Conservation (phyloP, 257 asterid genomes). For the Scutellaria galericulata region DNA sequence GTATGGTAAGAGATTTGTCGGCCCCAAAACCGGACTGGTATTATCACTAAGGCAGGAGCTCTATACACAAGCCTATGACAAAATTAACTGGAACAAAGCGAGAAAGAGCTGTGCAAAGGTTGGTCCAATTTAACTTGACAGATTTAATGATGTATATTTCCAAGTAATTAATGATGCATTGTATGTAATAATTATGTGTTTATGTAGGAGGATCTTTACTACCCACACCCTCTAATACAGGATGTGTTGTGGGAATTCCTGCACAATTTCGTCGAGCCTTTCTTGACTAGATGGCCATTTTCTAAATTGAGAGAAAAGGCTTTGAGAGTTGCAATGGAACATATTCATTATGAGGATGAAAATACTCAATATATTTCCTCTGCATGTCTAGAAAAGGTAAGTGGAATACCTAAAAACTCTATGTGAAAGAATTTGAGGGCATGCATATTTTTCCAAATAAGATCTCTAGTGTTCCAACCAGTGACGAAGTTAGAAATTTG, state of each 20-base stretch:
- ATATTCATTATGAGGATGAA: slow-evolving; percentile 59
- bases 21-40: slow-evolving; percentile 39
- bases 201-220: slow-evolving; percentile 57
- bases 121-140: neutral
- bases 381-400: slow-evolving; percentile 59
- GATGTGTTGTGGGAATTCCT: slow-evolving; percentile 60
- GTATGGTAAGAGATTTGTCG: slow-evolving; percentile 64
- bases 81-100: slow-evolving; percentile 54
- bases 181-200: neutral
- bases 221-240: slow-evolving; percentile 61
- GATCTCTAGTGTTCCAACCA: too few relatives aligned
- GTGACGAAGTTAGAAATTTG: too few relatives aligned
- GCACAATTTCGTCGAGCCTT: slow-evolving; percentile 50
- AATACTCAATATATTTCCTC: slow-evolving; percentile 54
- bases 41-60: slow-evolving; percentile 46
- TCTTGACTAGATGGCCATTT: slow-evolving; percentile 58
- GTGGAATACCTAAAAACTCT: neutral
- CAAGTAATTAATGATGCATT: too few relatives aligned
- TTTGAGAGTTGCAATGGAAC: slow-evolving; percentile 49
- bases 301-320: slow-evolving; percentile 50
- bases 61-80: slow-evolving; percentile 41
- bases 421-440: neutral
- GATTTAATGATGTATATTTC: neutral
- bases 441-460: too few relatives aligned
- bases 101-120: slow-evolving; percentile 64